phyloP scores from a whole-genome alignment of 129 eudicot genomes.

The Silybum marianum region DNA sequence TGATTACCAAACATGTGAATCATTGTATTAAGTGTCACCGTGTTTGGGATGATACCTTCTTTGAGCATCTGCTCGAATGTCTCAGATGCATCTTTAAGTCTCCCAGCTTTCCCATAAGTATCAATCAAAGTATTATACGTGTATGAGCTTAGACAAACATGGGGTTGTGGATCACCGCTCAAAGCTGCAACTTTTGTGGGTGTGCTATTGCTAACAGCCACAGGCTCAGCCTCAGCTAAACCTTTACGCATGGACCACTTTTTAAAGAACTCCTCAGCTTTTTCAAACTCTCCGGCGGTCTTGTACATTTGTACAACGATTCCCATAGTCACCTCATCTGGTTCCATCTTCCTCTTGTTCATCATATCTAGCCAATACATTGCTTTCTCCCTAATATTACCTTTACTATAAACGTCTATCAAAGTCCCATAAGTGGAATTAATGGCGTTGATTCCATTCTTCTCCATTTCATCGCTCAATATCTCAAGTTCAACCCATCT shows the following conservation, averaged over 20 bases:
- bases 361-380: slow-evolving; percentile 62
- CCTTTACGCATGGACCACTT: slow-evolving; percentile 57
- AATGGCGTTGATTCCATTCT: slow-evolving; percentile 42
- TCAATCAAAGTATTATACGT: slow-evolving; percentile 86
- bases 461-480: slow-evolving; percentile 67
- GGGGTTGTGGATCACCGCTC: slow-evolving; percentile 25
- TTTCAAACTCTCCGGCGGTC: slow-evolving; percentile 70
- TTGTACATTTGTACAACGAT: slow-evolving; percentile 80
- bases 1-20: slow-evolving; percentile 81
- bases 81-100: slow-evolving; percentile 59
- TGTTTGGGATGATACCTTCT: slow-evolving; percentile 67
- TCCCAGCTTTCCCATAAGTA: slow-evolving; percentile 86
- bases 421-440: slow-evolving; percentile 88
- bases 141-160: slow-evolving; percentile 54
- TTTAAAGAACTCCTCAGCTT: slow-evolving; percentile 74
- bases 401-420: slow-evolving; percentile 90
- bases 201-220: background rate
- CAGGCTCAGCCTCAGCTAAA: slow-evolving; percentile 5
- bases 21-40: slow-evolving; percentile 88
- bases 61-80: slow-evolving; percentile 66
- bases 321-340: slow-evolving; percentile 88
- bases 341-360: slow-evolving; percentile 65
- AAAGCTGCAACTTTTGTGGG: background rate
- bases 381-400: slow-evolving; percentile 67
- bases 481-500: slow-evolving; percentile 69